These are phyloP conservation scores for Exophiala aquamarina DNA, from an alignment of 2,329 filamentous ascomycete genomes.

Conservation along the genomic window DNA sequence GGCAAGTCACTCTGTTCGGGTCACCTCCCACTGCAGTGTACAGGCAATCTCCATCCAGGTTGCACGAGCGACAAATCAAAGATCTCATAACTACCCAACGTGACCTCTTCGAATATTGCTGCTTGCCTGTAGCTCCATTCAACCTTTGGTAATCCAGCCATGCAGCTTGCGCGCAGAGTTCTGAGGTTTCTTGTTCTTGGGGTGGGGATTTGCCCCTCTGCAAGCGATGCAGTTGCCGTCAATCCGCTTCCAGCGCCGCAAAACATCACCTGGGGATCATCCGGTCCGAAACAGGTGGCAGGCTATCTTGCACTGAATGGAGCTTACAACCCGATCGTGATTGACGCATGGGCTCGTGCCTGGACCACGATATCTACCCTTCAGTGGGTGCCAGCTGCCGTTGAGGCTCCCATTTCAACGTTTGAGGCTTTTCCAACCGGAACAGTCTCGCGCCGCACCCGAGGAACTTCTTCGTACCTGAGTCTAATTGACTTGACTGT, in stretches of 20 bases:
- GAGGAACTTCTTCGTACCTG: slow-evolving; percentile 31
- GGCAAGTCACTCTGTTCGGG: no score
- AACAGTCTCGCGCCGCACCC: slow-evolving; percentile 17
- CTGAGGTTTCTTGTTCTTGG: no score
- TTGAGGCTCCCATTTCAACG: slow-evolving; percentile 51
- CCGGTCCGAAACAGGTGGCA: slow-evolving; percentile 48
- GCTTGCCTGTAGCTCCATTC: no score
- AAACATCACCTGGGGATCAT: slow-evolving; percentile 53
- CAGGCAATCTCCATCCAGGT: no score
- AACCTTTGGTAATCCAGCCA: no score
- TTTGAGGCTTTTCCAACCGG: slow-evolving; percentile 54
- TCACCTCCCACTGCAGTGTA: no score
- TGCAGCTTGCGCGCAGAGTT: no score
- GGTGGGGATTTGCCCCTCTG: neutral
- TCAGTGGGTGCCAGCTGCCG: slow-evolving; percentile 55
- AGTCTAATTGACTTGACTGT: slow-evolving; percentile 48
- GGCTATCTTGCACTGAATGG: slow-evolving; percentile 40
- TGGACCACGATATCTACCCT: slow-evolving; percentile 49
- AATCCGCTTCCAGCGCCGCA: slow-evolving; percentile 57
- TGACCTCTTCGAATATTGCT: no score
- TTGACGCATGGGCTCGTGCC: slow-evolving; percentile 52
- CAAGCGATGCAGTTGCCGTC: slow-evolving; percentile 45
- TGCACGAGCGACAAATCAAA: no score
- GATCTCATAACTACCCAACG: no score
- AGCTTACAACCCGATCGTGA: slow-evolving; percentile 39